A percentile compares a stretch with the other conserved stretches of the same genome.
phyloP scores from a whole-genome alignment of 2,329 filamentous ascomycete genomes.

The Cytospora chrysosperma region DNA sequence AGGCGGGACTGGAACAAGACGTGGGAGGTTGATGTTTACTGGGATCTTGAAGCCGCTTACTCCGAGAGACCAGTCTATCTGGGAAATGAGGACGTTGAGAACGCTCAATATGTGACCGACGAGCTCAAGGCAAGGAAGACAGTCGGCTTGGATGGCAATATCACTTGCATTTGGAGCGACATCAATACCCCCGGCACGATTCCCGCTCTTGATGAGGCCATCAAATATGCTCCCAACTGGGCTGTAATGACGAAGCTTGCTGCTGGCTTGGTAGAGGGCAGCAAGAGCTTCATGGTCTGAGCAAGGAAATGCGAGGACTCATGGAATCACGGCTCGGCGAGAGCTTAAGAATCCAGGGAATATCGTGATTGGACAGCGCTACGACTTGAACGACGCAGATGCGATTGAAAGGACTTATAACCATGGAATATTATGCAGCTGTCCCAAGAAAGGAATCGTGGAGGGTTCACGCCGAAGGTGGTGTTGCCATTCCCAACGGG shows the following conservation, averaged over 20 bases:
- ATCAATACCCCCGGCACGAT: constrained; percentile 70
- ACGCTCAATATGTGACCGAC: background rate
- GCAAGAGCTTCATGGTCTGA: constrained; percentile 64
- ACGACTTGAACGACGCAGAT: background rate
- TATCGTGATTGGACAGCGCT: background rate
- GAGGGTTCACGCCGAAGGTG: background rate
- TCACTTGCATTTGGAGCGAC: constrained; percentile 87
- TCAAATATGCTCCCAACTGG: constrained; percentile 77
- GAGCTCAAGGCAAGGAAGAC: constrained; percentile 34
- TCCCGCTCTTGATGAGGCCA: constrained; percentile 79
- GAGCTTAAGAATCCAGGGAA: background rate
- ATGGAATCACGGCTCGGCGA: background rate
- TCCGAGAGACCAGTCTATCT: constrained; percentile 4
- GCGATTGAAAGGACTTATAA: background rate
- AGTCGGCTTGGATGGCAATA: constrained; percentile 56
- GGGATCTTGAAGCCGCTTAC: constrained; percentile 42
- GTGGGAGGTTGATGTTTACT: constrained; percentile 75
- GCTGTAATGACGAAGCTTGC: constrained; percentile 70
- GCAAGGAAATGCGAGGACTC: background rate
- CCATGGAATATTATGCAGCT: background rate
- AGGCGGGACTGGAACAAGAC: constrained; percentile 73
- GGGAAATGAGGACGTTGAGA: constrained; percentile 25
- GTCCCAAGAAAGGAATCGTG: background rate
- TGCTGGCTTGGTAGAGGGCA: constrained; percentile 80
- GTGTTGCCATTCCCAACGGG: too few species aligned